Base-by-base conservation (phyloP, 306 rosid species). In the Abrus pulchellus region DNA sequence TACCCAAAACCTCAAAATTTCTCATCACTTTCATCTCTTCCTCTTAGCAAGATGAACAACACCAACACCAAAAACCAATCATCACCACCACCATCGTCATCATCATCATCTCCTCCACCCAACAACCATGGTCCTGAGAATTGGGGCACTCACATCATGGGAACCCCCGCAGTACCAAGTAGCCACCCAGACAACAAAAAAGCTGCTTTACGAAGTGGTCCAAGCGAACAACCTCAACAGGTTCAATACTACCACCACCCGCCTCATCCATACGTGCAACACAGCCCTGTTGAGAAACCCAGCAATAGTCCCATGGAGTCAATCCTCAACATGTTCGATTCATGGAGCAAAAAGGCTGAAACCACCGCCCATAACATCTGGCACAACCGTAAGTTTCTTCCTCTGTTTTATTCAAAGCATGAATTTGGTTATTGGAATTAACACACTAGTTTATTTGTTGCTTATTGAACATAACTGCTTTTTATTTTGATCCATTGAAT, bases 281-380 rank as follows among this genome's bases (percentile, higher is more conserved):
- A 77, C 52, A 68, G 29, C 20, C 86, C 87, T 0, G 63, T 65
- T 14, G 72, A 70, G 1, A 88, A 83, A 71, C 80, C 91, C 1
- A 59, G 63, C 68, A 70, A 47, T 14, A 77, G 84, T 4, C 89
- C 91, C 14, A 74, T 85, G 87, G 89, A 85, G 28, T 83, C 87
- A 1, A 88, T 88, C 52, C 91, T 88, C 56, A 68, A 74, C 59
- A 74, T 14, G 78, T 81, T 88, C 47, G 74, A 88, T 67, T 68
- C 84, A 0, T 88, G 91, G 91, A 65, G 72, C 57, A 81, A 74
- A 14, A 88, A 77, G 83, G 89, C 91, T n/a, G 91, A 85, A 80
- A 1, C 29, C 62, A 74, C 85, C 4, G 91, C 87, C 28, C 72
- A 85, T 53, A 88, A 85, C 86, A 44, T 88, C 65, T 88, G 89